These are phyloP conservation scores for Monosporozyma yasuniensis DNA, from an alignment of 805 yeast genomes.

Conservation along the genomic window DNA sequence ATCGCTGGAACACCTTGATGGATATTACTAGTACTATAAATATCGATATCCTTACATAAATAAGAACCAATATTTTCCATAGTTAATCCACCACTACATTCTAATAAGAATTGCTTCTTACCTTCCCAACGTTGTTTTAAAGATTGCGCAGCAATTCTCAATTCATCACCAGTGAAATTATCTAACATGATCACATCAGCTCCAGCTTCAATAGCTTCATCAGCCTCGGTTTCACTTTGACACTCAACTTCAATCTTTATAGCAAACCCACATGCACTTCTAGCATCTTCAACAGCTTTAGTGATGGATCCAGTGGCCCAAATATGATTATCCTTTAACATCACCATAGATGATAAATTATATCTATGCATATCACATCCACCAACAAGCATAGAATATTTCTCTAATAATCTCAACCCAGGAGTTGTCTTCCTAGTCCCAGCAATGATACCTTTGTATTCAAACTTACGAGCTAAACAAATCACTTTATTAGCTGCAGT, in stretches of 20 bases:
- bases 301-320: conserved; percentile 92
- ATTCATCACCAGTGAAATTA: conserved; percentile 62
- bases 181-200: conserved; percentile 95
- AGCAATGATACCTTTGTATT: conserved; percentile 78
- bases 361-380: conserved; percentile 91
- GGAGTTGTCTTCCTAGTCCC: conserved; percentile 98
- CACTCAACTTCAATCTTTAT: conserved; percentile 90
- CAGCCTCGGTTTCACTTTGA: conserved; percentile 74
- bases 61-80: conserved; percentile 54
- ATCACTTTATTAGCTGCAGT: conserved; percentile 56
- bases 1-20: conserved; percentile 85
- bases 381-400: conserved; percentile 91
- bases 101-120: conserved; percentile 52
- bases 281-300: conserved; percentile 67
- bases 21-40: conserved; percentile 82
- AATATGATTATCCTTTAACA: conserved; percentile 91
- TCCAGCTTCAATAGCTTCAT: conserved; percentile 88
- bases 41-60: conserved; percentile 72
- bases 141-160: conserved; percentile 54
- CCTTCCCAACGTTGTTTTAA: conserved; percentile 48
- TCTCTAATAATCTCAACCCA: conserved; percentile 79
- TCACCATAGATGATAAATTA: conserved; percentile 87
- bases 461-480: conserved; percentile 51
- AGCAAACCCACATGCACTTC: conserved; percentile 78
- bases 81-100: conserved; percentile 88